Percentiles rank a stretch among this genome's conserved stretches.
Conservation (phyloP, 176 grass and related monocot species). For the Alloteropsis semialata region DNA sequence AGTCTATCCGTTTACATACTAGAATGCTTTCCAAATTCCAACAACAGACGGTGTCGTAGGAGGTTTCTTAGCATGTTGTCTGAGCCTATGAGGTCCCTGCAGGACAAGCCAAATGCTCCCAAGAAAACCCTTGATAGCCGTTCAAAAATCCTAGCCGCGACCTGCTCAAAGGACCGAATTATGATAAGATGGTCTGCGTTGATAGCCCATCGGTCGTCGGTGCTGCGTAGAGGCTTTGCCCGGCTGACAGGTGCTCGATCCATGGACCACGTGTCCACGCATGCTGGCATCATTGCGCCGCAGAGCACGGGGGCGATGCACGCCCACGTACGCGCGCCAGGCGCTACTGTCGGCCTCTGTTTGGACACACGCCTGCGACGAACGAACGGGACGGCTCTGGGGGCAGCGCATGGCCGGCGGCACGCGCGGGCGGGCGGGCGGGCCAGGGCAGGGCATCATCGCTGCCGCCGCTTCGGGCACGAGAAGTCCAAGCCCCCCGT, state of each 20-base stretch:
- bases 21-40: too few relatives aligned
- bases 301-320: not conserved
- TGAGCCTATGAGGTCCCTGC: too few relatives aligned
- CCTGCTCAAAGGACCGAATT: not conserved
- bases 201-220: not conserved
- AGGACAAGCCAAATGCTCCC: too few relatives aligned
- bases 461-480: slow-evolving; percentile 2
- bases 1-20: too few relatives aligned
- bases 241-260: not conserved
- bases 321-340: not conserved
- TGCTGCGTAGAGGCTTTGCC: not conserved
- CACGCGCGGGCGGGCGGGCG: not conserved
- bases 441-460: not conserved
- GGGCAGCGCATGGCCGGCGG: not conserved
- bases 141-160: not conserved
- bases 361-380: not conserved
- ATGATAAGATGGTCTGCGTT: not conserved
- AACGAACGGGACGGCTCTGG: not conserved
- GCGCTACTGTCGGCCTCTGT: not conserved
- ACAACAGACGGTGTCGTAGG: not conserved
- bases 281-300: not conserved
- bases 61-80: not conserved
- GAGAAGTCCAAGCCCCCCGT: slow-evolving; percentile 18
- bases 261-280: not conserved
- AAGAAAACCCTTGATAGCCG: not conserved